phyloP scores from a whole-genome alignment of 140 eudicot species.

The Stevia rebaudiana region DNA sequence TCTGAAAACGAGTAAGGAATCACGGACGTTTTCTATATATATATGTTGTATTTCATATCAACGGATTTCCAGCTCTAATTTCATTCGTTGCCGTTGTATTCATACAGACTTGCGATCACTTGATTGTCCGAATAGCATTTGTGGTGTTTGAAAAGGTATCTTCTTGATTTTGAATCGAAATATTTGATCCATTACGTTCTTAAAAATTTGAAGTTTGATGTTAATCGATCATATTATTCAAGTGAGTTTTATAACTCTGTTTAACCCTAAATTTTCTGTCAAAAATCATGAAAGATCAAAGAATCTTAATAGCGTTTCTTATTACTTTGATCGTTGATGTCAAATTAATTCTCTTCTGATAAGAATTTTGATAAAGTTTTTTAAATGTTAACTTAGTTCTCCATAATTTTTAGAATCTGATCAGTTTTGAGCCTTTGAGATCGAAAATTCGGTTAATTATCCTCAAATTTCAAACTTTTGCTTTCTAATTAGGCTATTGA shows the following conservation, averaged over 20 bases:
- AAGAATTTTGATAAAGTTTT: background rate
- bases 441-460: background rate
- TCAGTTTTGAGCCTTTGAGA: slow-evolving; percentile 10
- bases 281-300: background rate
- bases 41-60: background rate
- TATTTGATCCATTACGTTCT: background rate
- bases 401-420: background rate
- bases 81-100: slow-evolving; percentile 9
- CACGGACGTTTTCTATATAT: background rate
- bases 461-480: slow-evolving; percentile 4
- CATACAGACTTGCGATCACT: slow-evolving; percentile 6
- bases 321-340: background rate
- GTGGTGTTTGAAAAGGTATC: slow-evolving; percentile 17
- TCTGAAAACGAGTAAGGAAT: slow-evolving; percentile 33
- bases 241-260: background rate
- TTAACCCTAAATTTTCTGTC: slow-evolving; percentile 13
- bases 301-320: background rate
- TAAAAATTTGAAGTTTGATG: background rate
- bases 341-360: background rate
- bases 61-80: slow-evolving; percentile 5
- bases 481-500: background rate
- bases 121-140: slow-evolving; percentile 8
- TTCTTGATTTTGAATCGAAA: background rate
- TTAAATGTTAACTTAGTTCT: background rate
- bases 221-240: background rate